Evolutionary conservation across 2,329 filamentous ascomycete species (phyloP).

Genomic region (Seiridium cupressi): DNA sequence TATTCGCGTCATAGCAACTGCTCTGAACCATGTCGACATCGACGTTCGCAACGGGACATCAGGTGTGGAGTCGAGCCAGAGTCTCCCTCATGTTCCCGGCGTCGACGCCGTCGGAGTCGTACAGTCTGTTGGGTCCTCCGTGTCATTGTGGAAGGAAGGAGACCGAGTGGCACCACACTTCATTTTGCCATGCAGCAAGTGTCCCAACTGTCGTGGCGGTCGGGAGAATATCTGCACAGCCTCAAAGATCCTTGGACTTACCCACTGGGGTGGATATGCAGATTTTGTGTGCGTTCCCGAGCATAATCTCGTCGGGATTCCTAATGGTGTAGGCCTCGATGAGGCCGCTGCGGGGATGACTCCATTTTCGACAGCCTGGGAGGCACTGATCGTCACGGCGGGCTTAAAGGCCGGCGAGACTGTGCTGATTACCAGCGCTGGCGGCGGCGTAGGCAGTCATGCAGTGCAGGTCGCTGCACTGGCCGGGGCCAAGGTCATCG

Average conservation of each 20-base stretch:
- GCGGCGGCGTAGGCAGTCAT: constrained; percentile 2
- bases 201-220: constrained; percentile 2
- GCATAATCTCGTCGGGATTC: neutral
- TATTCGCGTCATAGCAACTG: neutral
- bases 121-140: neutral
- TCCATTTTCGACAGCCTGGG: constrained; percentile 1
- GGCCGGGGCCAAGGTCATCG: neutral
- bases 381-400: neutral
- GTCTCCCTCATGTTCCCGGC: constrained; percentile 1
- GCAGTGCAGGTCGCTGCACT: constrained; percentile 3
- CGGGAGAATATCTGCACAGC: constrained; percentile 2
- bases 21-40: constrained; percentile 6
- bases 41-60: constrained; percentile 4
- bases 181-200: neutral
- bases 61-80: neutral
- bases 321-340: neutral
- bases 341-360: neutral
- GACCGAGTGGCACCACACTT: constrained; percentile 6
- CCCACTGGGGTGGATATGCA: constrained; percentile 3
- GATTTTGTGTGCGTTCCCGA: neutral
- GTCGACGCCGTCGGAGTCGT: constrained; percentile 3
- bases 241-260: neutral
- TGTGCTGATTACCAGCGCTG: neutral
- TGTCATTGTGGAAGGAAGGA: neutral
- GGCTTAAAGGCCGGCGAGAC: neutral